These are phyloP conservation scores for Clavulina sp. DNA, from an alignment of 768 basidiomycete species.

Conservation along the genomic window DNA sequence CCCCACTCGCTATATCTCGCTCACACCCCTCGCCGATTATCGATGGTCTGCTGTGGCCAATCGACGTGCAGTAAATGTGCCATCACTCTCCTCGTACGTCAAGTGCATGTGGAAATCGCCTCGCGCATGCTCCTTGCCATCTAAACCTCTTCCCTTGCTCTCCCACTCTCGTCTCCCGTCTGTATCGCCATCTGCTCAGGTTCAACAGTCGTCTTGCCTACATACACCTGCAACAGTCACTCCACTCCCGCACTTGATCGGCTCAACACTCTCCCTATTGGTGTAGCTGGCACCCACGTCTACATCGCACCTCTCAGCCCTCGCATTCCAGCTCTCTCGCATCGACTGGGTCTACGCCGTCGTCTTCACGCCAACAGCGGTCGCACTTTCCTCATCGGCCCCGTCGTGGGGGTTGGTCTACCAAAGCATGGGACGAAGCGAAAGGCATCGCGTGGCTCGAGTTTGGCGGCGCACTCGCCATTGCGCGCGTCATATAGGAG, in stretches of 20 bases:
- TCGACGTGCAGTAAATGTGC: conserved; percentile 37
- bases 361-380: conserved; percentile 27
- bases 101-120: no score
- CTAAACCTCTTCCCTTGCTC: background rate
- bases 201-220: conserved; percentile 25
- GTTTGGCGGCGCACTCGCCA: conserved; percentile 27
- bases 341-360: conserved; percentile 33
- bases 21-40: conserved; percentile 29
- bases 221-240: conserved; percentile 22
- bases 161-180: no score
- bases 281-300: conserved; percentile 3
- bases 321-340: conserved; percentile 17
- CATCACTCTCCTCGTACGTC: conserved; percentile 29
- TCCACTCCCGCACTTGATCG: conserved; percentile 5
- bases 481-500: conserved; percentile 28
- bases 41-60: conserved; percentile 24
- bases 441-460: conserved; percentile 32
- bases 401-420: conserved; percentile 35
- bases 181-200: conserved; percentile 16
- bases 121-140: background rate
- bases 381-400: conserved; percentile 31
- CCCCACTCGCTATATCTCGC: conserved; percentile 7
- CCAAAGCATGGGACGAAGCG: conserved; percentile 21
- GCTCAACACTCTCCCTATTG: background rate
- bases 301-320: background rate